Base-by-base conservation (phyloP, 495 filamentous ascomycete genomes). In the Parathielavia hyrcaniae region DNA sequence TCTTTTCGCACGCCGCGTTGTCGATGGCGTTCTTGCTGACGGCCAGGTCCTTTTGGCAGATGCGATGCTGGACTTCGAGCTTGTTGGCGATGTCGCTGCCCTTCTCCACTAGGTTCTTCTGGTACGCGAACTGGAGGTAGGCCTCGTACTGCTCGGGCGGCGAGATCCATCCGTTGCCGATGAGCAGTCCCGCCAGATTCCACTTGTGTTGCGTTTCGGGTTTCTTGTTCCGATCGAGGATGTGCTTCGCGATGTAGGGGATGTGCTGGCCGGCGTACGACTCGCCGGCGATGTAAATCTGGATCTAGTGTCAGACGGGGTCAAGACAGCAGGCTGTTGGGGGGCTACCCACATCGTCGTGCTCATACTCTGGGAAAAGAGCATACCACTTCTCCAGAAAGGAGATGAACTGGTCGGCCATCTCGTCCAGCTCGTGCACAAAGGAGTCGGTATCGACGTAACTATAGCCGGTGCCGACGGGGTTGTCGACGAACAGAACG, bases 201-300 rank as follows among this genome's bases (percentile, higher is more conserved):
- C 93, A 97, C 16, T 69, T 71, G 19, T 70, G 63, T n/a, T 67
- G 62, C 10, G 64, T 66, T 14, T 57, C 60, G 8, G 66, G 66
- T 5, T 64, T 64, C 63, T 82, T 80, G 72, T 97, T 97, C 38
- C 91, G 89, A 20, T 88, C 83, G 50, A 96, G 78, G 46, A 98
- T 93, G 22, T 85, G 87, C 59, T 85, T 83, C 10, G 95, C 89
- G 58, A 98, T 91, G 68, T 98, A 96, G 14, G 93, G 93, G 54
- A 98, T 98, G 73, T 97, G 85, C 70, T 97, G 95, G 35, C 93
- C 93, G 35, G 93, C 95, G 66, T 91, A 98, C 1, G 93, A 98
- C 74, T 98, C 93, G 20, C 93, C 93, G 0, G 92, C 86, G 50
- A 98, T 74, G 69, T 97, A 98, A 30, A 98, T 74, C 93, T 97